Evolutionary conservation across 352 stramenopile species (phyloP).

Genomic region (Blastocystis sp.): DNA sequence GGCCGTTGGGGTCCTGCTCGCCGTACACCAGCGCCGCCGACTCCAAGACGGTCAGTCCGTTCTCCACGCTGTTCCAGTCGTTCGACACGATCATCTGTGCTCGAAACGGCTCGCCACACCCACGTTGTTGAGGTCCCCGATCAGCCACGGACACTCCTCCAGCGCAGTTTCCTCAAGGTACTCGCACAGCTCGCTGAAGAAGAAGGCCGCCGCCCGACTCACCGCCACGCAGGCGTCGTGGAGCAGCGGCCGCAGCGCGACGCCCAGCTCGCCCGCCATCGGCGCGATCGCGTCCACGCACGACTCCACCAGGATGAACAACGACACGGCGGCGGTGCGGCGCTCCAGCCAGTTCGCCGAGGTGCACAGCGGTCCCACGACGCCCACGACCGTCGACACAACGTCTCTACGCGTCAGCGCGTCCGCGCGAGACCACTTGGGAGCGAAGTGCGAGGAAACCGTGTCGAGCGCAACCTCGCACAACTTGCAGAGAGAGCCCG

Average conservation of each 20-base stretch:
- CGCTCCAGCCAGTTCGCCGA: not conserved
- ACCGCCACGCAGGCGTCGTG: not conserved
- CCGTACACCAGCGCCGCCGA: not conserved
- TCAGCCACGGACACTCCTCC: not conserved
- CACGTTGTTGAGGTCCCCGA: not conserved
- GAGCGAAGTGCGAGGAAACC: constrained; percentile 15
- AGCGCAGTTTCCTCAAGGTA: not conserved
- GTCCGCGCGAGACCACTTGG: not conserved
- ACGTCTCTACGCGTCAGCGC: not conserved
- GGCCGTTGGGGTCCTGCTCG: not conserved
- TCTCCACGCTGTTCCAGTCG: not conserved
- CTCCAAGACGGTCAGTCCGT: constrained; percentile 22
- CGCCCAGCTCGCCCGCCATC: not conserved
- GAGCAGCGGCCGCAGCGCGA: not conserved
- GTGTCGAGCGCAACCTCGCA: not conserved
- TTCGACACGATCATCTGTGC: constrained; percentile 10
- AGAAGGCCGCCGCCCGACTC: constrained; percentile 6
- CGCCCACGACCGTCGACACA: not conserved
- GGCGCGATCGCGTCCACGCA: not conserved
- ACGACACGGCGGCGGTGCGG: not conserved
- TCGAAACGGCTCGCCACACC: not conserved
- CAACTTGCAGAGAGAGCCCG: not conserved
- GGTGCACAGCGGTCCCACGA: not conserved
- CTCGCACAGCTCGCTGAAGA: constrained; percentile 29
- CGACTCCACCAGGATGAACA: constrained; percentile 27